These are phyloP conservation scores for Blastobotrys mokoenaii DNA, from an alignment of 805 yeast species.

Conservation along the genomic window DNA sequence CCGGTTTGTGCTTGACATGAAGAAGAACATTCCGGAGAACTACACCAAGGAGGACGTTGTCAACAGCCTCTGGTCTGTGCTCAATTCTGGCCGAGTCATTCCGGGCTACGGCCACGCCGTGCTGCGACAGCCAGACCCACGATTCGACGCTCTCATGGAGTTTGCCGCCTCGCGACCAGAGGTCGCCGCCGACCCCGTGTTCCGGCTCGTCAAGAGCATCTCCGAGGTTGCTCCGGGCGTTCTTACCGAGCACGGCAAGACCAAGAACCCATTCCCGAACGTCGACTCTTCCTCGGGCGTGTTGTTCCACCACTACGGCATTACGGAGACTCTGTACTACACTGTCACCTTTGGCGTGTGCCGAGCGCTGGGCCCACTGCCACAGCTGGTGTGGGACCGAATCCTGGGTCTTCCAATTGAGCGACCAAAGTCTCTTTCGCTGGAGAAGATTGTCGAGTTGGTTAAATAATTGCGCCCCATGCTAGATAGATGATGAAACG, in stretches of 20 bases:
- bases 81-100: slow-evolving; percentile 75
- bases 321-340: slow-evolving; percentile 74
- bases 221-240: slow-evolving; percentile 80
- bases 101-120: slow-evolving; percentile 91
- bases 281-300: slow-evolving; percentile 87
- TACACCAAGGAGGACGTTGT: slow-evolving; percentile 60
- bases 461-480: slow-evolving; percentile 30
- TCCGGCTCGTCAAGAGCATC: slow-evolving; percentile 68
- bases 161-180: slow-evolving; percentile 46
- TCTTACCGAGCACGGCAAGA: slow-evolving; percentile 76
- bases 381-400: slow-evolving; percentile 78
- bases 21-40: slow-evolving; percentile 61
- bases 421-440: slow-evolving; percentile 90
- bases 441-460: slow-evolving; percentile 82
- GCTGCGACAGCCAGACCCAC: slow-evolving; percentile 80
- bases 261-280: slow-evolving; percentile 91
- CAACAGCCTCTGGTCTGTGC: slow-evolving; percentile 69
- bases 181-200: slow-evolving; percentile 63
- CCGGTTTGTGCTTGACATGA: slow-evolving; percentile 68
- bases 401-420: slow-evolving; percentile 76
- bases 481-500: no score
- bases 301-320: slow-evolving; percentile 75
- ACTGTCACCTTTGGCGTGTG: slow-evolving; percentile 82
- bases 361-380: slow-evolving; percentile 79
- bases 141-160: slow-evolving; percentile 79